Conservation (phyloP, 164 flowering plant genomes). For the Macadamia integrifolia region DNA sequence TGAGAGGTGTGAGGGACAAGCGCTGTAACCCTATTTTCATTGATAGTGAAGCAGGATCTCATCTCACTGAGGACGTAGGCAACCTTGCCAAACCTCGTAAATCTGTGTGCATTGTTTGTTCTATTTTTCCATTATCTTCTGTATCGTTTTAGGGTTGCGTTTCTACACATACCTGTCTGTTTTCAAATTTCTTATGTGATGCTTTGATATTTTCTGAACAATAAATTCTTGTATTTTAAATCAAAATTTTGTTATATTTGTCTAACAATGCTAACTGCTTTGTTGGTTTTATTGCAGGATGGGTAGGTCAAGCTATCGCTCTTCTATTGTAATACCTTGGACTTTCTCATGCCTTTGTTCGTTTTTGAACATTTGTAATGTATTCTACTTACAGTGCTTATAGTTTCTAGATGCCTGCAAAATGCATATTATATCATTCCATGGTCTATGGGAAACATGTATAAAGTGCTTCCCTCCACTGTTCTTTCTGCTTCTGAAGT, state of each 20-base stretch:
- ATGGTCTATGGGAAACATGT: background rate
- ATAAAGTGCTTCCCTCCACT: background rate
- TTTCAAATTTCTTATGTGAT: too few species aligned
- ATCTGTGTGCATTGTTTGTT: too few species aligned
- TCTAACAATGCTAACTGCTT: background rate
- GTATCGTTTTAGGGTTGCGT: too few species aligned
- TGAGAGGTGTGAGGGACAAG: too few species aligned
- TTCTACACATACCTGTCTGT: too few species aligned
- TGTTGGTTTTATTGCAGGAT: conserved; percentile 47
- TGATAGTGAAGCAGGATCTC: too few species aligned
- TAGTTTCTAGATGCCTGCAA: conserved; percentile 2
- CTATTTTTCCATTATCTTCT: too few species aligned
- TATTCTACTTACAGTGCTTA: background rate
- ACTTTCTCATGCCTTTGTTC: background rate
- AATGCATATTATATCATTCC: background rate
- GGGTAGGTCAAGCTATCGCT: conserved; percentile 41
- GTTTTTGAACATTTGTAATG: background rate
- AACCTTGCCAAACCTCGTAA: too few species aligned
- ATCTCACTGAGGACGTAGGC: too few species aligned
- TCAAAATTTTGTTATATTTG: background rate
- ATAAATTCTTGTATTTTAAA: background rate
- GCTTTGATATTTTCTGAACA: too few species aligned
- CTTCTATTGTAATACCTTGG: background rate
- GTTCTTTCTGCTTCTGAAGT: too few species aligned
- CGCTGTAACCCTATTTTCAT: too few species aligned